phyloP scores from a whole-genome alignment of 495 filamentous ascomycete species.

The Tuber brumale region DNA sequence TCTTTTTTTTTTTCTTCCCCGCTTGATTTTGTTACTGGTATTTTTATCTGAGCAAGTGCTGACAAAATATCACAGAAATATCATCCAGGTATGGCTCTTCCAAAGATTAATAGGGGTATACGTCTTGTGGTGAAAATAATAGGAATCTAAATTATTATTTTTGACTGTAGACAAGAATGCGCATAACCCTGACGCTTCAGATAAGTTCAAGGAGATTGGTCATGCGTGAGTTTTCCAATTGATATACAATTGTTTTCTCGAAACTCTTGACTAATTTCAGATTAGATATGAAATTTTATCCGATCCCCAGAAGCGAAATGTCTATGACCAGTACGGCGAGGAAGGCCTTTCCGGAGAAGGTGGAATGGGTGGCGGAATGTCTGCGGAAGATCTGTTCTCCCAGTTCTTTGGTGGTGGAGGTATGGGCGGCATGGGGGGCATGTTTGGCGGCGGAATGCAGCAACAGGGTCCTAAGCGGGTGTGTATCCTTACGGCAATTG shows the following conservation, averaged over 20 bases:
- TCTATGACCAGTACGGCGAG: constrained; percentile 98
- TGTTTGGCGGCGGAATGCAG: constrained; percentile 77
- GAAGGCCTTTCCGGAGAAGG: constrained; percentile 87
- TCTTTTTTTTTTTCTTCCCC: constrained; percentile 5
- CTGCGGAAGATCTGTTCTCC: constrained; percentile 91
- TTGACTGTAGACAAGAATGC: constrained; percentile 77
- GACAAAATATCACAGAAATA: constrained; percentile 37
- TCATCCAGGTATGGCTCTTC: constrained; percentile 25
- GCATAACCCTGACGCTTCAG: constrained; percentile 83
- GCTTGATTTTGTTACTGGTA: background rate
- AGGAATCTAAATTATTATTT: constrained; percentile 16
- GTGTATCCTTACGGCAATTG: constrained; percentile 49
- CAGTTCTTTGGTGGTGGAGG: constrained; percentile 93
- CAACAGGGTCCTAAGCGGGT: constrained; percentile 86
- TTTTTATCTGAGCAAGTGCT: constrained; percentile 19
- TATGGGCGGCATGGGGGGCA: constrained; percentile 73
- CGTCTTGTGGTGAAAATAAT: constrained; percentile 11
- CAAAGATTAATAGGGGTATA: background rate
- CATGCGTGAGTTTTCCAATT: constrained; percentile 51
- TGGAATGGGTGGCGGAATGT: constrained; percentile 75
- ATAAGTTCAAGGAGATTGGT: constrained; percentile 97
- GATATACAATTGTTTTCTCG: background rate
- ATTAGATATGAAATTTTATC: constrained; percentile 77
- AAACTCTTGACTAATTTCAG: background rate
- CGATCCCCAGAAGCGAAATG: constrained; percentile 77